These are phyloP conservation scores for Wilcoxina mikolae DNA, from an alignment of 495 filamentous ascomycete species.

Conservation along the genomic window DNA sequence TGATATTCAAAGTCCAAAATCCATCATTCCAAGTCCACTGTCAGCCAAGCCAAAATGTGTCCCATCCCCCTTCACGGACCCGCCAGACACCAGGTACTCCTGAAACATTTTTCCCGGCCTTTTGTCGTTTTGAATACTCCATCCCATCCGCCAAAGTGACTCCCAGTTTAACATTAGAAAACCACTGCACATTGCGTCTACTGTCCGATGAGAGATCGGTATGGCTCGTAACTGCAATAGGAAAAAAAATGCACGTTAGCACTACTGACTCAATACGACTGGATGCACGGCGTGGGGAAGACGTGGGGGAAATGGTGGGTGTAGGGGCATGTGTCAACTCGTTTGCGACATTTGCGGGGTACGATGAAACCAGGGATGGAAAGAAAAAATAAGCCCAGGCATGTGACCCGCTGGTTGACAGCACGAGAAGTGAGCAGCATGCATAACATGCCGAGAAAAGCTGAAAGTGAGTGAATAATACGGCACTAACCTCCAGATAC, in stretches of 20 bases:
- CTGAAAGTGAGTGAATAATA: neutral
- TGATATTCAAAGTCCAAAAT: too few species aligned
- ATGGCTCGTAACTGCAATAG: slow-evolving; percentile 25
- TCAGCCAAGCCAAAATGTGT: too few species aligned
- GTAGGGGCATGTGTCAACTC: slow-evolving; percentile 14
- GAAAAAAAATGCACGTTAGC: slow-evolving; percentile 17
- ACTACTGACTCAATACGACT: slow-evolving; percentile 19
- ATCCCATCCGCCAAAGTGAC: too few species aligned
- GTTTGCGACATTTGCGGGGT: slow-evolving; percentile 18
- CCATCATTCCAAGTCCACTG: too few species aligned
- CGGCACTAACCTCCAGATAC: slow-evolving; percentile 52
- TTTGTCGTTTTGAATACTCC: too few species aligned
- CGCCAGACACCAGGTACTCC: too few species aligned
- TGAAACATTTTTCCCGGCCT: too few species aligned
- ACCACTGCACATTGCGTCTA: too few species aligned
- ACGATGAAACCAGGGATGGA: slow-evolving; percentile 19
- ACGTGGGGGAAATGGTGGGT: slow-evolving; percentile 10
- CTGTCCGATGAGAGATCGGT: too few species aligned
- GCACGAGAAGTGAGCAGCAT: neutral
- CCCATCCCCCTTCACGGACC: too few species aligned
- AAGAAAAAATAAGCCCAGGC: slow-evolving; percentile 13
- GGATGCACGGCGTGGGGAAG: slow-evolving; percentile 7
- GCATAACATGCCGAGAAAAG: neutral
- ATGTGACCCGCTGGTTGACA: slow-evolving; percentile 1
- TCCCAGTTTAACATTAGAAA: too few species aligned